Evolutionary conservation across 2,329 filamentous ascomycete species (phyloP).

Genomic region (Podosphaera fusca): DNA sequence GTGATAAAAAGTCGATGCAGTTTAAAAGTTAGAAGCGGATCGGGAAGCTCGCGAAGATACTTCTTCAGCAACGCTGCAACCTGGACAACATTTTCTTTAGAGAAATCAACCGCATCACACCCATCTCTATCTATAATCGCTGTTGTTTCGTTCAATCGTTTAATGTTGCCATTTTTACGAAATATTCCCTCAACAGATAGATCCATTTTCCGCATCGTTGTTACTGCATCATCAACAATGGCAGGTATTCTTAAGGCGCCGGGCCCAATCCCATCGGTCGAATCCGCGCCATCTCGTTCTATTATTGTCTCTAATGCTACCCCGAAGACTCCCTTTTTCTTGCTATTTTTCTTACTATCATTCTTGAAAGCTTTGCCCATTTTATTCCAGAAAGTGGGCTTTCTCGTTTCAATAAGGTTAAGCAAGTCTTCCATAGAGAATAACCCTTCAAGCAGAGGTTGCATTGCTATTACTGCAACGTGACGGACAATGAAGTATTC

Average conservation of each 20-base stretch:
- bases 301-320: conserved; percentile 73
- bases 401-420: conserved; percentile 76
- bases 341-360: conserved; percentile 50
- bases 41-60: conserved; percentile 80
- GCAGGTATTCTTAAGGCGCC: conserved; percentile 76
- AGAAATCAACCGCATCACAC: conserved; percentile 65
- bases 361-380: conserved; percentile 92
- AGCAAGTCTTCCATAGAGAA: conserved; percentile 89
- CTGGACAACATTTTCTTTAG: conserved; percentile 76
- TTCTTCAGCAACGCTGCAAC: conserved; percentile 86
- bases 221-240: conserved; percentile 84
- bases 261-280: conserved; percentile 88
- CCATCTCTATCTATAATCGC: conserved; percentile 72
- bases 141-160: conserved; percentile 66
- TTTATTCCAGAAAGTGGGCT: conserved; percentile 93
- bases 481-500: conserved; percentile 97
- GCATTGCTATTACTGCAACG: conserved; percentile 83
- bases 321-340: conserved; percentile 88
- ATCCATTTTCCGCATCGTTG: conserved; percentile 95
- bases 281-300: conserved; percentile 85
- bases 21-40: conserved; percentile 87
- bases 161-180: conserved; percentile 97
- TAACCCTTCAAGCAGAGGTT: conserved; percentile 68
- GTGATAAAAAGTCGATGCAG: conserved; percentile 77
- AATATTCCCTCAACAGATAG: conserved; percentile 97